Evolutionary conservation across 768 basidiomycete genomes (phyloP), one percentile per base, ranked within the genome.

Genomic region (Leccinum variicolor): DNA sequence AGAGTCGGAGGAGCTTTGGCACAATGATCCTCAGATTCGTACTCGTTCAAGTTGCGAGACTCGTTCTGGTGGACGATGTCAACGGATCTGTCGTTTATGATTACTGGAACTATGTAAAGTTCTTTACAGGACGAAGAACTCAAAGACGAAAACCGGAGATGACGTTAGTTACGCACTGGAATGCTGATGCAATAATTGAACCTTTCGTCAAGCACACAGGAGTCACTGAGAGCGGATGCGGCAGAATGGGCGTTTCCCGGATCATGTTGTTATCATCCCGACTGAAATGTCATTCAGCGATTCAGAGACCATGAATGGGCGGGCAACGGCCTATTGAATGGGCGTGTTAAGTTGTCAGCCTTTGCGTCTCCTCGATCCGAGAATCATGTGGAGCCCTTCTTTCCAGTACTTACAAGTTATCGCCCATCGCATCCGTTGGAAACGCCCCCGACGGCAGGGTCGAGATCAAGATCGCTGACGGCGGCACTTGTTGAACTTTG

Each of bases 291-390:
- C 89, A 0, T 91, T 92, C 71, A 82, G 83, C 62, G 82, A 39
- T 87, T 89, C 4, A 78, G 89, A 50, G 87, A 91, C 68, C 57
- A 68, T 21, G 90, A 92, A 69, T 92, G 90, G 88, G 87, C 89
- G 3, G 88, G 89, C 29, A 81, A 82, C 62, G 84, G 81, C 49
- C 74, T 83, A 0, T 10, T 29, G n/a, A 31, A 66, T 75, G 8
- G 80, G 83, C 0, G 75, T 92, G 0, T 92, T 92, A n/a, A n/a
- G n/a, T 68, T 86, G 85, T 64, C 89, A 90, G 69, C 74, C 79
- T 4, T 73, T 71, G 46, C 82, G 88, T 23, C 58, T 90, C 33
- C 68, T 89, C 1, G 84, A 87, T 55, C 81, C 84, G 0, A 69
- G 76, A 33, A 85, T 90, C 31, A 31, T 31, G 81, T 87, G 87